Conservation (phyloP, 306 rosid species). For the Arachis hypogaea region DNA sequence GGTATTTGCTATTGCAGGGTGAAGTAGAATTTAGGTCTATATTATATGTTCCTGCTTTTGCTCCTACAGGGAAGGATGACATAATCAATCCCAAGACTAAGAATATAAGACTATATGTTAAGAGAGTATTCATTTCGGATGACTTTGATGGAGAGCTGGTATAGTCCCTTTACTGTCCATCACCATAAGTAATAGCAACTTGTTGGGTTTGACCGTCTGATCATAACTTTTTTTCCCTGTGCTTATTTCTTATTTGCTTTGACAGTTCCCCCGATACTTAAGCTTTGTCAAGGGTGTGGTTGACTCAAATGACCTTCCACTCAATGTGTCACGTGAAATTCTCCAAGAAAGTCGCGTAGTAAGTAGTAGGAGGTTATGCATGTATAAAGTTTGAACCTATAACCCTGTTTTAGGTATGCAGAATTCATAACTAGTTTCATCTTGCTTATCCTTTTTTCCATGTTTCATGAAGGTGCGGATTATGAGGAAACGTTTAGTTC, state of each 20-base stretch:
- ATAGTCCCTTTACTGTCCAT: slow-evolving; percentile 31
- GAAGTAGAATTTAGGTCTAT: slow-evolving; percentile 96
- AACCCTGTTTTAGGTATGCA: slow-evolving; percentile 1
- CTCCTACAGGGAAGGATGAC: slow-evolving; percentile 86
- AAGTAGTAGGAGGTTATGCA: slow-evolving; percentile 38
- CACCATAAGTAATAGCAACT: slow-evolving; percentile 12
- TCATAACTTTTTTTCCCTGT: slow-evolving; percentile 13
- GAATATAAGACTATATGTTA: slow-evolving; percentile 90
- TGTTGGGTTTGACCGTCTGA: background rate
- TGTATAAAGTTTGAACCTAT: background rate
- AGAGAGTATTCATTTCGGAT: slow-evolving; percentile 96
- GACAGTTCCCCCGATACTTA: slow-evolving; percentile 90
- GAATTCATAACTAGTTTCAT: slow-evolving; percentile 2
- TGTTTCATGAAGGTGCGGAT: slow-evolving; percentile 76
- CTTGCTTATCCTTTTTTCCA: slow-evolving; percentile 19
- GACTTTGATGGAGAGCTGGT: slow-evolving; percentile 99
- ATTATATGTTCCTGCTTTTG: slow-evolving; percentile 83
- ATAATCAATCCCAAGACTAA: slow-evolving; percentile 87
- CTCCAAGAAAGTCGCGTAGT: slow-evolving; percentile 98
- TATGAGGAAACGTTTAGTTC: slow-evolving; percentile 92
- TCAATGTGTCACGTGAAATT: slow-evolving; percentile 96
- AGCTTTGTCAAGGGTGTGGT: slow-evolving; percentile 97
- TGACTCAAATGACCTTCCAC: slow-evolving; percentile 97
- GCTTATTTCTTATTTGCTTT: slow-evolving; percentile 36
- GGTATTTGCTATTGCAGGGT: slow-evolving; percentile 62